phyloP scores from a whole-genome alignment of 192 early-diverging fungal genomes.

The Coemansia sp. region DNA sequence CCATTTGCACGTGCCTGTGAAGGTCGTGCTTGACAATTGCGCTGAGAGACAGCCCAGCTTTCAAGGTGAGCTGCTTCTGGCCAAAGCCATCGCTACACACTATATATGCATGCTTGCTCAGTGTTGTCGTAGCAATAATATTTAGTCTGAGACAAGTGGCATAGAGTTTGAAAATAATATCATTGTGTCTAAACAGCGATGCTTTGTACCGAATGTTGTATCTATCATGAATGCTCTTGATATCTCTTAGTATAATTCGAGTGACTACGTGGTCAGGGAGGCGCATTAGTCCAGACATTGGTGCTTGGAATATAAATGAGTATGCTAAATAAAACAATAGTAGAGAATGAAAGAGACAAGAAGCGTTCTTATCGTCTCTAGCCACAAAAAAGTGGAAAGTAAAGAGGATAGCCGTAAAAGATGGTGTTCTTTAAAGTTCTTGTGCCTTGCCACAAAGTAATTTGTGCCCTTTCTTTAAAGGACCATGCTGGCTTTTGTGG shows the following conservation, averaged over 20 bases:
- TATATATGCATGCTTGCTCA: neutral
- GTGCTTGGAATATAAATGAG: neutral
- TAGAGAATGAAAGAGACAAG: neutral
- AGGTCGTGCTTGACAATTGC: neutral
- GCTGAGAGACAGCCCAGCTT: neutral
- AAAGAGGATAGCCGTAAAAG: too few relatives aligned
- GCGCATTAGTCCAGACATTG: neutral
- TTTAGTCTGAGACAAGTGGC: neutral
- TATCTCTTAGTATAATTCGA: neutral
- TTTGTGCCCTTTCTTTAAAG: too few relatives aligned
- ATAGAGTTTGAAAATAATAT: neutral
- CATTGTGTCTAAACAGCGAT: neutral
- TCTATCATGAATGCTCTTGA: neutral
- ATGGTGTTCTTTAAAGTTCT: too few relatives aligned
- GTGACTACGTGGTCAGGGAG: neutral
- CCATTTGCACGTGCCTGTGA: neutral
- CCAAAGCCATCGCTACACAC: neutral
- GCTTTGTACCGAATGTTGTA: neutral
- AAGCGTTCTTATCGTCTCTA: too few relatives aligned
- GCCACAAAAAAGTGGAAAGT: too few relatives aligned
- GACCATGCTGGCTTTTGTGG: too few relatives aligned
- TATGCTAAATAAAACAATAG: neutral
- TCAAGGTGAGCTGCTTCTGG: neutral
- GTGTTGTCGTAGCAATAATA: neutral
- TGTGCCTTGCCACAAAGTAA: too few relatives aligned